phyloP scores from a whole-genome alignment of 2,329 filamentous ascomycete species.

The Daldinia sp. region DNA sequence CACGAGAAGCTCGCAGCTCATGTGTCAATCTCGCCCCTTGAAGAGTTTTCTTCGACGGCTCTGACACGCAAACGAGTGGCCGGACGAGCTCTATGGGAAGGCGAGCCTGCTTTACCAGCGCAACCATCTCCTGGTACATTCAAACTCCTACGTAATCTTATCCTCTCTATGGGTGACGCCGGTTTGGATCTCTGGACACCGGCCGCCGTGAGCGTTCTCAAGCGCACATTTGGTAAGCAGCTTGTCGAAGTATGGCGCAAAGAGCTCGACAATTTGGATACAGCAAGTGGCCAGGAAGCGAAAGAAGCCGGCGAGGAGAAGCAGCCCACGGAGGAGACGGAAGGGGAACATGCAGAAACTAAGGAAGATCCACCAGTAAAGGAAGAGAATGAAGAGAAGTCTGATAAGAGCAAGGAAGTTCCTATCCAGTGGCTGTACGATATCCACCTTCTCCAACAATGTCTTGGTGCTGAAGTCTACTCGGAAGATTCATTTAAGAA shows the following conservation, averaged over 20 bases:
- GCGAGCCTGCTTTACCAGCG: slow-evolving; percentile 77
- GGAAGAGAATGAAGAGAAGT: slow-evolving; percentile 16
- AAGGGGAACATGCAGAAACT: slow-evolving; percentile 35
- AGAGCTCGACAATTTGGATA: slow-evolving; percentile 53
- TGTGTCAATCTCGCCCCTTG: slow-evolving; percentile 63
- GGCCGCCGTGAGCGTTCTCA: slow-evolving; percentile 72
- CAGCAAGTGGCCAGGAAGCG: slow-evolving; percentile 40
- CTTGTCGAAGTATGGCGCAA: slow-evolving; percentile 64
- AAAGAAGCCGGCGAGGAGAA: slow-evolving; percentile 34
- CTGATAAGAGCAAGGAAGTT: slow-evolving; percentile 59
- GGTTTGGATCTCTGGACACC: slow-evolving; percentile 87
- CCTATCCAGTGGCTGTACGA: slow-evolving; percentile 73
- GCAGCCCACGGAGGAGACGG: slow-evolving; percentile 11
- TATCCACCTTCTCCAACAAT: slow-evolving; percentile 62
- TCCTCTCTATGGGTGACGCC: slow-evolving; percentile 73
- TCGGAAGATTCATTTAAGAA: slow-evolving; percentile 54
- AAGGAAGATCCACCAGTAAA: slow-evolving; percentile 30
- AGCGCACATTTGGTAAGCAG: slow-evolving; percentile 64
- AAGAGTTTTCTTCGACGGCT: slow-evolving; percentile 59
- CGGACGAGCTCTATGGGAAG: slow-evolving; percentile 83
- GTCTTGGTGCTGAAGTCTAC: slow-evolving; percentile 54
- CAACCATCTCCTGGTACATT: slow-evolving; percentile 84
- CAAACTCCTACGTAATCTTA: slow-evolving; percentile 75
- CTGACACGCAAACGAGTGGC: slow-evolving; percentile 63
- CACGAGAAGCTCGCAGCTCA: slow-evolving; percentile 70